Base-by-base conservation (phyloP, 2,329 filamentous ascomycete genomes). In the Paecilomyces dactylethromorphus region DNA sequence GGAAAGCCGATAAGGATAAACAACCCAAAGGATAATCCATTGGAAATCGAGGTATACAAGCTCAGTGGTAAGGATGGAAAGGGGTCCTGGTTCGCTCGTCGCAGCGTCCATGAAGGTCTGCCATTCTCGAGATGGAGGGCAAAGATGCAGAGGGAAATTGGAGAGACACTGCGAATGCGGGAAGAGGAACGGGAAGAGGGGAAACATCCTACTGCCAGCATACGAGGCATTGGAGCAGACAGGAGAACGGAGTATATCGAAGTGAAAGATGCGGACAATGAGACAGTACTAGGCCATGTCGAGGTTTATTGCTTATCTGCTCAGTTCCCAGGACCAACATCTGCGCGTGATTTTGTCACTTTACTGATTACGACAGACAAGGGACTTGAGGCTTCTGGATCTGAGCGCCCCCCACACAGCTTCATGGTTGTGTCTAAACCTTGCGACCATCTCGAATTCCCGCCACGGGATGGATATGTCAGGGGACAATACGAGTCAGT, bases 351-450 rank as follows among this genome's bases (percentile, higher is more conserved):
- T 69, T 97, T 97, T 72, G 85, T 96, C 56, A 89, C 90, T 3
- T 76, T 95, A 60, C 81, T 94, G 51, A 76, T 95, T 50, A 90
- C 86, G 22, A 90, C 87, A 53, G 73, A 77, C 45, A 65, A 64
- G 31, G 63, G 67, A 60, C 69, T 70, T 62, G 80, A 76, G 50
- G 74, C 66, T 39, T 57, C 31, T 22, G 64, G 62, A 64, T 53
- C 66, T 63, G 35, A 65, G 59, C 59, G 66, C 56, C 61, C 59
- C 39, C 84, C 85, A 8, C 79, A 89, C 62, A 89, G 92, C 68
- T 95, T 87, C 72, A 91, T 96, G 82, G 84, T 97, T 57, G 84
- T 97, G 2, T 96, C 92, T 2, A 92, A 89, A 72, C 93, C 93
- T 1, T 90, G 91, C 67, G 74, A 82, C 21, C 92, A 97, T 70